Percentiles rank a stretch among this genome's conserved stretches.
Conservation (phyloP, 176 grass and related monocot genomes). For the Guadua angustifolia region DNA sequence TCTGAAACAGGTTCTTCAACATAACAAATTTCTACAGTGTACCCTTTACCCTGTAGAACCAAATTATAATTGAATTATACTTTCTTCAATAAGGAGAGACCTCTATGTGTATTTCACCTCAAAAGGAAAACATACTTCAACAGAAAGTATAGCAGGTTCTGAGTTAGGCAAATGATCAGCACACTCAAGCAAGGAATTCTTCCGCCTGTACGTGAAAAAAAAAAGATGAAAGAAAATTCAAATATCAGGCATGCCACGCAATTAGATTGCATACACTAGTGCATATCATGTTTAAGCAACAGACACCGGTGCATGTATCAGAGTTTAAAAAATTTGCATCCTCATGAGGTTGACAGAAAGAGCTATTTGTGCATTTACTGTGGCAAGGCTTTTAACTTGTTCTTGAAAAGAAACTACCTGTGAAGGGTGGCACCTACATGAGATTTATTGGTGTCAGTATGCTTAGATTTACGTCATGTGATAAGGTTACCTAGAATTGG, state of each 20-base stretch:
- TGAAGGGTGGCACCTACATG: neutral
- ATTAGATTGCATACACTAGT: neutral
- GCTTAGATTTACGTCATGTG: neutral
- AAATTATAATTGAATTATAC: conserved; percentile 37
- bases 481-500: neutral
- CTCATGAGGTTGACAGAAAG: neutral
- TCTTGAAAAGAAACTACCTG: neutral
- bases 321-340: conserved; percentile 7
- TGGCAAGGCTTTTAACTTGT: neutral
- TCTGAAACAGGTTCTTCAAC: conserved; percentile 91
- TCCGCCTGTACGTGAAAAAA: conserved; percentile 52
- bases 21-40: conserved; percentile 88
- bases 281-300: conserved; percentile 10
- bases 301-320: neutral
- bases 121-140: conserved; percentile 73
- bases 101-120: conserved; percentile 3
- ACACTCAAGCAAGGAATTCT: conserved; percentile 51
- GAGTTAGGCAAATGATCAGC: conserved; percentile 62
- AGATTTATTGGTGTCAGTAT: neutral
- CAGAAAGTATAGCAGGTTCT: conserved; percentile 92
- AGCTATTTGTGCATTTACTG: neutral
- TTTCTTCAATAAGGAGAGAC: conserved; percentile 16
- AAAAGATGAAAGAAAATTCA: conserved; percentile 35
- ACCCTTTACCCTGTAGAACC: conserved; percentile 79
- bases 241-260: conserved; percentile 10